Base-by-base conservation (phyloP, 163 green algal species). In the Botryococcus braunii region DNA sequence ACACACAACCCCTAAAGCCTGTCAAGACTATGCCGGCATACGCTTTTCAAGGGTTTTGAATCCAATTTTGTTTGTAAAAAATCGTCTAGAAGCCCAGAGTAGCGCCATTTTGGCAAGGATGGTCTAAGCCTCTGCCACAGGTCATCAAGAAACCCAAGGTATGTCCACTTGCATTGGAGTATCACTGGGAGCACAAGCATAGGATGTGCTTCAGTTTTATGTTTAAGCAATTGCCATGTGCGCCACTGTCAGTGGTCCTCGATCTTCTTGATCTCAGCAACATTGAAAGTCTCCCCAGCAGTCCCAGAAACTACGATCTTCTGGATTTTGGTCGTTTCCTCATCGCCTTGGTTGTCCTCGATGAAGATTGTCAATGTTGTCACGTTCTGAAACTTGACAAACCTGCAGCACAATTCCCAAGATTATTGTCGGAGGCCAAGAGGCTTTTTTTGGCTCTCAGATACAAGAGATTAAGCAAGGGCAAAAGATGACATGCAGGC, bases 331-430 rank as follows among this genome's bases (percentile, higher is more conserved):
- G 81, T 89, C 0, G 71, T 81, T 47, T 86, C 80, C 32, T 82
- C 77, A 39, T 85, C 82, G 4, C 61, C 79, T 52, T 80, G 74
- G 68, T 86, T 88, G 69, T 55, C 62, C 34, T 82, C 77, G 2
- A 86, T 65, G 69, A 88, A 88, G 37, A 88, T 74, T 1, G 71
- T 82, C 11, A 88, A 50, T 0, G 47, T 49, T 11, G 73, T 81
- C 13, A 86, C 76, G 17, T 39, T 61, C 40, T 74, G 68, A 43
- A 88, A 88, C 68, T 85, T 86, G 21, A 85, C 80, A 35, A 80
- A 70, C 60, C 74, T 81, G 71, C 65, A 72, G 13, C 31, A 34
- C 34, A 27, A 23, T 34, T 21, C 7, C 17, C 17, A 27, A 61
- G 9, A 21, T 61, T 13, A 52, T 13, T 13, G 13, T 17, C 43